Conservation (phyloP, 306 rosid species). For the Dalbergia cochinchinensis region DNA sequence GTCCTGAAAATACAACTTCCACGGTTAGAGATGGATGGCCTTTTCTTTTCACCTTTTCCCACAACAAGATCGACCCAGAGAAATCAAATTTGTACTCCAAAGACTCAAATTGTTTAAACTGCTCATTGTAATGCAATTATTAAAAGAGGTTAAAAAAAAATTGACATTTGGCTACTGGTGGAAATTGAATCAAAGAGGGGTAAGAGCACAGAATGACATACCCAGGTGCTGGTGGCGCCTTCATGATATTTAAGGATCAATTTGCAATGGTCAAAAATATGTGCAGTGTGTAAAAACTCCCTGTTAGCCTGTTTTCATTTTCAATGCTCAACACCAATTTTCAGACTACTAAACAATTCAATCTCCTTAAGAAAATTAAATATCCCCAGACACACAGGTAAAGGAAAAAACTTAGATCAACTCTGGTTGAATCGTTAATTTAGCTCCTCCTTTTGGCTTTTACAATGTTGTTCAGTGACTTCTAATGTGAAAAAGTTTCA, state of each 20-base stretch:
- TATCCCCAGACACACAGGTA: neutral
- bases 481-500: neutral
- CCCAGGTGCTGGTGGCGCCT: conserved; percentile 98
- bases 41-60: conserved; percentile 82
- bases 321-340: conserved; percentile 37
- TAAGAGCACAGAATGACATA: conserved; percentile 46
- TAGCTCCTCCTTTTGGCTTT: neutral
- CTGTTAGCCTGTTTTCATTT: conserved; percentile 75
- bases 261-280: conserved; percentile 80
- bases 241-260: conserved; percentile 80
- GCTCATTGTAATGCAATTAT: conserved; percentile 79
- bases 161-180: conserved; percentile 33
- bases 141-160: neutral
- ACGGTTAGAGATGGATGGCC: conserved; percentile 12
- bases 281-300: conserved; percentile 94
- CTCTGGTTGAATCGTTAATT: neutral
- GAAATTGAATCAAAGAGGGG: conserved; percentile 22
- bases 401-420: neutral
- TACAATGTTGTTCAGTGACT: neutral
- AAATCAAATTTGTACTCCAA: conserved; percentile 80
- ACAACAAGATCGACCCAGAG: conserved; percentile 81
- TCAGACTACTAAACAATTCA: conserved; percentile 19
- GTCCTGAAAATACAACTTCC: conserved; percentile 30
- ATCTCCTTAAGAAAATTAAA: neutral
- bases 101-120: conserved; percentile 86